Base-by-base conservation (phyloP, 257 asterid genomes). In the Plantago elongata region DNA sequence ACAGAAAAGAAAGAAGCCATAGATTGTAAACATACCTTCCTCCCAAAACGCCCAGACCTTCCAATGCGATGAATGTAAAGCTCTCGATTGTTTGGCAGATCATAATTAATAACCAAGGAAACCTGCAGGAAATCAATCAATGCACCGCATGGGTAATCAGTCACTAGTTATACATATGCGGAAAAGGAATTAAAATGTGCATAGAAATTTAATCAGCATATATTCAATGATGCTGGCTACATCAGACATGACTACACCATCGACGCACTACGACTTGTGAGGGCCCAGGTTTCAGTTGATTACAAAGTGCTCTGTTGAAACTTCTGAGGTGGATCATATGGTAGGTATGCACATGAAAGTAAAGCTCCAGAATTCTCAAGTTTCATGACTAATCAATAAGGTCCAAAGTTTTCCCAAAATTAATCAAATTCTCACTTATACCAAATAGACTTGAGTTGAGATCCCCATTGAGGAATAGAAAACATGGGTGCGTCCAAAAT, bases 21-120 rank as follows among this genome's bases (percentile, higher is more conserved):
- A 34, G 40, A 7, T 17, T 13, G 10, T 12, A 54, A 54, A 14
- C 17, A 9, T 11, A 88, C 98, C 97, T 92, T 92, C 58, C 98
- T 85, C 52, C 98, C 97, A 72, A 92, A 92, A 68, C 97, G 96
- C 51, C 98, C 98, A 63, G 98, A 91, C 48, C 98, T 85, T 54
- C 98, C 98, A 59, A 91, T 91, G 52, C 98, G 89, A 68, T 88
- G 98, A 75, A 91, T 91, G 76, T 86, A 91, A 62, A 88, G 97
- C 76, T 92, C 95, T 72, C 98, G 78, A 63, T 89, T 88, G 81
- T 92, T 92, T 5, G 98, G 98, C 73, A 92, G 97, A 77, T 92
- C 98, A 68, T 92, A 86, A 77, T 92, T 92, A 34, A 92, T 92
- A 75, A 92, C 98, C 84, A 92, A 60, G 43, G 97, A 88, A 61